Conservation (phyloP, 805 yeast species). For the Nematodospora valgi region DNA sequence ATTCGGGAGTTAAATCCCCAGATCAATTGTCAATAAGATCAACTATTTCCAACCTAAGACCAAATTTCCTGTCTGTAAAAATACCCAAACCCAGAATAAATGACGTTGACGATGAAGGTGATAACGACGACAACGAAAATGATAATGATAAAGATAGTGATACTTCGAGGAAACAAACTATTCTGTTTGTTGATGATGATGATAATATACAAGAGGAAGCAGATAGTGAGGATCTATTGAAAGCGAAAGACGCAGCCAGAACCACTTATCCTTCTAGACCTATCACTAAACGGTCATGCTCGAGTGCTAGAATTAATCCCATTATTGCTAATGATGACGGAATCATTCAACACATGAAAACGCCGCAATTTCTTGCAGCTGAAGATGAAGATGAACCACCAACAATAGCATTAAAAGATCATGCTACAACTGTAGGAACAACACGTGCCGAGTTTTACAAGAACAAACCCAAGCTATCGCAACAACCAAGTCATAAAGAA, state of each 20-base stretch:
- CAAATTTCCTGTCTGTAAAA: constrained; percentile 68
- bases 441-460: constrained; percentile 6
- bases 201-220: constrained; percentile 34
- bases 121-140: constrained; percentile 8
- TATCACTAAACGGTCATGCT: not conserved
- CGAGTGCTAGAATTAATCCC: constrained; percentile 12
- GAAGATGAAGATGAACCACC: constrained; percentile 23
- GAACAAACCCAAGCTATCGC: constrained; percentile 1
- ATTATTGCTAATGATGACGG: constrained; percentile 35
- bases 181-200: constrained; percentile 53
- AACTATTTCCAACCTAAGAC: constrained; percentile 41
- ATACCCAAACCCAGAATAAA: constrained; percentile 65
- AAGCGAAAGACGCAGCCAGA: constrained; percentile 1
- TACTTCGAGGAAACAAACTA: constrained; percentile 60
- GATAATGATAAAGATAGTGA: not conserved
- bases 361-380: constrained; percentile 30
- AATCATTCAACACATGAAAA: constrained; percentile 30
- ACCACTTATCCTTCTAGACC: not conserved
- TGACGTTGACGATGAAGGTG: constrained; percentile 60
- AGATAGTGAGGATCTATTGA: constrained; percentile 10
- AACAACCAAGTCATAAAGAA: not conserved
- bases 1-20: constrained; percentile 10
- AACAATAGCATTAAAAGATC: constrained; percentile 10
- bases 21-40: constrained; percentile 32
- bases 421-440: constrained; percentile 4